Evolutionary conservation across 129 eudicot species (phyloP).

Genomic region (carrot (Daucus carota)): DNA sequence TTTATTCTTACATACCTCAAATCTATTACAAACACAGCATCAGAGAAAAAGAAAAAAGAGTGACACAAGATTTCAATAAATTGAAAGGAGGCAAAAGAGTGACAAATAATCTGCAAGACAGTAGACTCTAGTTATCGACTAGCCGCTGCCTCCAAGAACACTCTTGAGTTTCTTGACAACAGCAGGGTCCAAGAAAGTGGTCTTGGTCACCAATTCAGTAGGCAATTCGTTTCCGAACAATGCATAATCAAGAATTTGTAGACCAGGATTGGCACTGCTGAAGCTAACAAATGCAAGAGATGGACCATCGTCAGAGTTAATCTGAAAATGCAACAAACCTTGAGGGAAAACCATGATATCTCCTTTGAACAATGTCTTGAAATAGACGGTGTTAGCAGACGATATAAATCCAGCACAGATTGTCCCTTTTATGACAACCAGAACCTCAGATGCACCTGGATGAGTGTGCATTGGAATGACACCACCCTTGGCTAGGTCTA

Average conservation of each 20-base stretch:
- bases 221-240: constrained; percentile 67
- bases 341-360: constrained; percentile 91
- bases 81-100: neutral
- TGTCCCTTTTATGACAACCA: constrained; percentile 59
- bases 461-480: constrained; percentile 97
- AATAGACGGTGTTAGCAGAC: constrained; percentile 47
- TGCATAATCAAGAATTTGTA: constrained; percentile 74
- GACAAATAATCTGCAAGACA: neutral
- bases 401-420: constrained; percentile 82
- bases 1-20: neutral
- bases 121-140: neutral
- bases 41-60: neutral
- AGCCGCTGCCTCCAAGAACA: constrained; percentile 79
- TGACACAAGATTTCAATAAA: neutral
- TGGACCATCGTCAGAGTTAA: constrained; percentile 44
- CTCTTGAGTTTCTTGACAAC: constrained; percentile 78
- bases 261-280: constrained; percentile 69
- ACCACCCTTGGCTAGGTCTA: constrained; percentile 68
- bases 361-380: constrained; percentile 49
- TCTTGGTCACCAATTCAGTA: constrained; percentile 48
- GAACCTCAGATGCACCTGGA: constrained; percentile 71
- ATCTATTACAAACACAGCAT: neutral
- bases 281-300: constrained; percentile 62
- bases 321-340: constrained; percentile 79
- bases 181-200: constrained; percentile 70